Percentiles rank a stretch among this genome's conserved stretches.
Conservation (phyloP, 2,329 filamentous ascomycete species). For the Torrubiellomyces zombiae region DNA sequence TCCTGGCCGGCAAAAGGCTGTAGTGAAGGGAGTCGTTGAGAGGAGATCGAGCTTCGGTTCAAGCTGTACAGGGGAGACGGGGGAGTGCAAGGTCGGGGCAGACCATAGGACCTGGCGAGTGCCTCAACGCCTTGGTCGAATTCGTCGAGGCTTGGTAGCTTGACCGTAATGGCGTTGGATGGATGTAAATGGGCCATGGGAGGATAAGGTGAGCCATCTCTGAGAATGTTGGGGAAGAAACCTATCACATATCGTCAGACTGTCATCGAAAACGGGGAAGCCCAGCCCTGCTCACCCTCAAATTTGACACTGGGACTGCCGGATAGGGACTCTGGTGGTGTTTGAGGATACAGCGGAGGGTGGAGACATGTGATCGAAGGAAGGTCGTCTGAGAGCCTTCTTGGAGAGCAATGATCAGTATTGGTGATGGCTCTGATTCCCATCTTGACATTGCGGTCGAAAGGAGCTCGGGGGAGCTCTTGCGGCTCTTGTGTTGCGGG, state of each 20-base stretch:
- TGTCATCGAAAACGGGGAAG: slow-evolving; percentile 1
- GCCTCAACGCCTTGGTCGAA: slow-evolving; percentile 22
- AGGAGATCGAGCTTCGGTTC: slow-evolving; percentile 7
- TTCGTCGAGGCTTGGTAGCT: slow-evolving; percentile 19
- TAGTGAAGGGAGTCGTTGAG: slow-evolving; percentile 9
- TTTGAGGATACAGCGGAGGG: slow-evolving; percentile 10
- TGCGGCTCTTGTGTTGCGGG: slow-evolving; percentile 5
- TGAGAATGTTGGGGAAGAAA: slow-evolving; percentile 7
- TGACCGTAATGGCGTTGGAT: slow-evolving; percentile 7
- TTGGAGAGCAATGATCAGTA: slow-evolving; percentile 5
- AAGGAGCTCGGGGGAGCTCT: slow-evolving; percentile 5
- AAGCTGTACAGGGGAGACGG: slow-evolving; percentile 13
- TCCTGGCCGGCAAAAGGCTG: slow-evolving; percentile 9
- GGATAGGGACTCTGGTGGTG: slow-evolving; percentile 15
- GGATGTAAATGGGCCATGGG: slow-evolving; percentile 6
- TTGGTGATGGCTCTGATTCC: slow-evolving; percentile 8
- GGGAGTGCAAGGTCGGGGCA: slow-evolving; percentile 10
- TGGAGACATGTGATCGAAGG: slow-evolving; percentile 7
- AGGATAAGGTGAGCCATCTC: slow-evolving; percentile 12
- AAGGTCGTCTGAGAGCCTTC: slow-evolving; percentile 9
- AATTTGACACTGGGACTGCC: slow-evolving; percentile 17
- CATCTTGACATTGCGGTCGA: slow-evolving; percentile 7
- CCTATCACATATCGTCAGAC: slow-evolving; percentile 3
- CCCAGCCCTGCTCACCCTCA: slow-evolving; percentile 11
- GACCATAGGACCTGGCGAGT: slow-evolving; percentile 15